Base-by-base conservation (phyloP, 495 filamentous ascomycete genomes). In the Penicillium crystallinum region DNA sequence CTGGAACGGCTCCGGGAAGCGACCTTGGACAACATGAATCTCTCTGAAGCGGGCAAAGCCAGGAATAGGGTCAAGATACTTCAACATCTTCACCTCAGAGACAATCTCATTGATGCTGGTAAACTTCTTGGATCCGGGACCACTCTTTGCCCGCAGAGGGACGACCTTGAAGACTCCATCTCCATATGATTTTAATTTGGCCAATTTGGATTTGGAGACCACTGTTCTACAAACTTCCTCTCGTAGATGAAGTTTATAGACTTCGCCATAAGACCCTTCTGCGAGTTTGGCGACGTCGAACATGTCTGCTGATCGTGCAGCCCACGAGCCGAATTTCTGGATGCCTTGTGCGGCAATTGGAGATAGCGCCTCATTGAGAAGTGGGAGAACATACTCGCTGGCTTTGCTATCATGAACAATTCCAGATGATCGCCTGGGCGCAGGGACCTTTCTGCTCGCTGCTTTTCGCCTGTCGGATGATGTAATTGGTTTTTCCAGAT, bases 11-110 rank as follows among this genome's bases (percentile, higher is more conserved):
- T 72, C 68, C 8, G 86, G 79, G 9, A 88, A 83, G 15, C 78
- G 79, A 0, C 91, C 91, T 57, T 82, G 71, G 0, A 95, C 74
- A 7, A 96, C 73, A 39, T 87, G 83, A 6, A 87, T 79, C 38
- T 87, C 84, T 59, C 90, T 82, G 71, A 92, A 92, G n/a, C 85
- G 77, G n/a, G 90, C 88, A 66, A 95, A 96, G n/a, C 91, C 91
- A 2, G 89, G 89, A 37, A 92, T 83, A 15, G 82, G 79, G 40
- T 87, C 83, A 19, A 96, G 78, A 49, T 80, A 84, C 50, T 89
- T 84, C 17, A 91, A 83, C 49, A 93, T 85, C 48, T 77, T 77
- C 18, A 92, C 74, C 63, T 96, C 91, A 0, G 80, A 71, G 9
- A 75, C 74, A 29, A 88, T 80, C 46, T 81, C 75, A 0, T 74